phyloP scores from a whole-genome alignment of 805 yeast genomes.

The Candida khao-thaluensis region DNA sequence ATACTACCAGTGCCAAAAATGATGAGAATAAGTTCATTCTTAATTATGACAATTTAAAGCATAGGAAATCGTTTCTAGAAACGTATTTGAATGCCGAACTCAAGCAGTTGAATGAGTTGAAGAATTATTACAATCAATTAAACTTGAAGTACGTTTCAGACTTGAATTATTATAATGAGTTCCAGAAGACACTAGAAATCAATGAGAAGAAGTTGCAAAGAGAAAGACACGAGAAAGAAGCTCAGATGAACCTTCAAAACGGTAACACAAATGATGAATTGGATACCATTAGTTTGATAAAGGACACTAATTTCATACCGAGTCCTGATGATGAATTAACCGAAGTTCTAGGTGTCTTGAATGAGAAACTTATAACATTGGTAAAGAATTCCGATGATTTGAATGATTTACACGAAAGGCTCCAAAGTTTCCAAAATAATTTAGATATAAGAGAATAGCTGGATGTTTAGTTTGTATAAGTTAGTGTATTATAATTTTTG shows the following conservation, averaged over 20 bases:
- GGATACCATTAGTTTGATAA: background rate
- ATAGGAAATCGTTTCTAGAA: conserved; percentile 30
- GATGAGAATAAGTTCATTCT: conserved; percentile 20
- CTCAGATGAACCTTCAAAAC: background rate
- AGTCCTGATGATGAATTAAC: conserved; percentile 10
- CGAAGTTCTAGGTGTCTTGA: conserved; percentile 6
- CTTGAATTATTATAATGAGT: conserved; percentile 29
- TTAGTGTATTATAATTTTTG: too few species aligned
- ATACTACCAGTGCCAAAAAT: conserved; percentile 12
- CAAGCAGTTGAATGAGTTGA: conserved; percentile 35
- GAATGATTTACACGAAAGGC: conserved; percentile 19
- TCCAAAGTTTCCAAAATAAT: conserved; percentile 19
- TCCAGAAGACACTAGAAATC: conserved; percentile 21
- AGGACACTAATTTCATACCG: conserved; percentile 4
- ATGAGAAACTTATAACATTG: conserved; percentile 7
- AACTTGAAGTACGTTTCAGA: conserved; percentile 31
- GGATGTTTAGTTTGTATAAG: background rate
- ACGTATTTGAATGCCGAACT: conserved; percentile 41
- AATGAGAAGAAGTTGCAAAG: conserved; percentile 17
- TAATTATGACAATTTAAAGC: conserved; percentile 24
- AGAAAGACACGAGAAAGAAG: conserved; percentile 9
- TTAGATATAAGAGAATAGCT: conserved; percentile 7
- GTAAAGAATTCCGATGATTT: conserved; percentile 6
- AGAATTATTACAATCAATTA: conserved; percentile 23
- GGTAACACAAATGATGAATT: background rate